Evolutionary conservation across 257 asterid species (phyloP).

Genomic region (Nemophila menziesii): DNA sequence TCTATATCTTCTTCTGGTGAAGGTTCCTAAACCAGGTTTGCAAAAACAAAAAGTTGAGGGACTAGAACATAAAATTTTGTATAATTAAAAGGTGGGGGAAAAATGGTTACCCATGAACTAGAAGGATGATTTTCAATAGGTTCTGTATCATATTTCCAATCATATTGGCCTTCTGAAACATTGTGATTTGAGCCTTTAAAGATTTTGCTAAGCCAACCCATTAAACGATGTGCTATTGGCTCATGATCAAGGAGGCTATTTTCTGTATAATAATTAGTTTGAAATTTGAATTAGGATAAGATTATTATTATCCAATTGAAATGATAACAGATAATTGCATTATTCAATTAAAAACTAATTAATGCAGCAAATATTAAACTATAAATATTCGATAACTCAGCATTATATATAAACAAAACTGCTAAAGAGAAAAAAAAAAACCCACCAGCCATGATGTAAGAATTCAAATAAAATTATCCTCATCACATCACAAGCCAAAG

Average conservation of each 20-base stretch:
- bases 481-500: slow-evolving; percentile 5
- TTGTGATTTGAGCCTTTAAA: slow-evolving; percentile 54
- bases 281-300: neutral
- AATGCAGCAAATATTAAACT: neutral
- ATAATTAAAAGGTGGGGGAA: neutral
- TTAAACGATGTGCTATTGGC: slow-evolving; percentile 15
- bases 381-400: neutral
- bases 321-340: neutral
- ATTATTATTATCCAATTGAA: neutral
- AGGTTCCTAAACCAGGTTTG: slow-evolving; percentile 33
- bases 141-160: slow-evolving; percentile 47
- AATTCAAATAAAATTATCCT: too few relatives aligned
- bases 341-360: neutral
- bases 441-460: slow-evolving; percentile 4
- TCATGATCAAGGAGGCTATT: slow-evolving; percentile 24
- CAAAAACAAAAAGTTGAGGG: neutral
- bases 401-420: too few relatives aligned
- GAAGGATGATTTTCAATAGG: slow-evolving; percentile 40
- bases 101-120: slow-evolving; percentile 42
- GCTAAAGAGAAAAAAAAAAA: neutral
- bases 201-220: slow-evolving; percentile 88
- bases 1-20: slow-evolving; percentile 64
- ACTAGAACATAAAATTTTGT: neutral
- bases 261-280: slow-evolving; percentile 15
- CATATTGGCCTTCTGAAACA: slow-evolving; percentile 48